These are phyloP conservation scores for Aaosphaeria arxii DNA, from an alignment of 2,329 filamentous ascomycete genomes.

Conservation along the genomic window DNA sequence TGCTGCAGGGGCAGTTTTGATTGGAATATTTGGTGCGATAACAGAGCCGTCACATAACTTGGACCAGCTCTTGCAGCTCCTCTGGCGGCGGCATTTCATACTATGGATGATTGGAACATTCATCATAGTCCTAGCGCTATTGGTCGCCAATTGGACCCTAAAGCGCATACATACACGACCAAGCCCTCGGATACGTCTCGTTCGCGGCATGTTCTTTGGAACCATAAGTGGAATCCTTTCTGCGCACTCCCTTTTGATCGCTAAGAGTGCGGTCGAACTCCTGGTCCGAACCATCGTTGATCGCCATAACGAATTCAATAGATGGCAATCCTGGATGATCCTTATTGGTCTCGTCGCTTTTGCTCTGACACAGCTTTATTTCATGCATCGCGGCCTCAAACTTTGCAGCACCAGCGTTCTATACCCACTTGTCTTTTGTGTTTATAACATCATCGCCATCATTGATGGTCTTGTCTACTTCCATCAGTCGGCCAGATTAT, in stretches of 20 bases:
- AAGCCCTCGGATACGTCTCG: constrained; percentile 67
- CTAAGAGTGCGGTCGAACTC: constrained; percentile 94
- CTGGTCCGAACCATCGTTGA: constrained; percentile 84
- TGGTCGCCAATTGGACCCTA: constrained; percentile 46
- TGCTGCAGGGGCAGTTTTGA: constrained; percentile 81
- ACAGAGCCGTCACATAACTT: constrained; percentile 88
- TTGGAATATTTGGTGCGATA: constrained; percentile 91
- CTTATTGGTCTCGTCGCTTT: constrained; percentile 76
- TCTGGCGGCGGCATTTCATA: constrained; percentile 73
- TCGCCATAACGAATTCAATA: constrained; percentile 86
- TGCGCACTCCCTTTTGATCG: constrained; percentile 86
- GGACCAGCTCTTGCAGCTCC: constrained; percentile 72
- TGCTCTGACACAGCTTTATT: constrained; percentile 89
- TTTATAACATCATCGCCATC: constrained; percentile 99
- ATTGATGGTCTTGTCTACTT: constrained; percentile 97
- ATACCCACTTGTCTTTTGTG: constrained; percentile 96
- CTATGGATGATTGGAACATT: constrained; percentile 84
- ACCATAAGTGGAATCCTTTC: constrained; percentile 86
- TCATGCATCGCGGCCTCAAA: constrained; percentile 89
- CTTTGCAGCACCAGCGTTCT: constrained; percentile 92
- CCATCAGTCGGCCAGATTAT: constrained; percentile 77
- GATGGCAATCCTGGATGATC: constrained; percentile 93
- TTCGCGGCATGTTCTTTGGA: constrained; percentile 83
- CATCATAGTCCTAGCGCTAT: constrained; percentile 67
- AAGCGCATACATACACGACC: constrained; percentile 38